These are phyloP conservation scores for Suillus hirtellus DNA, from an alignment of 768 basidiomycete genomes.

Conservation along the genomic window DNA sequence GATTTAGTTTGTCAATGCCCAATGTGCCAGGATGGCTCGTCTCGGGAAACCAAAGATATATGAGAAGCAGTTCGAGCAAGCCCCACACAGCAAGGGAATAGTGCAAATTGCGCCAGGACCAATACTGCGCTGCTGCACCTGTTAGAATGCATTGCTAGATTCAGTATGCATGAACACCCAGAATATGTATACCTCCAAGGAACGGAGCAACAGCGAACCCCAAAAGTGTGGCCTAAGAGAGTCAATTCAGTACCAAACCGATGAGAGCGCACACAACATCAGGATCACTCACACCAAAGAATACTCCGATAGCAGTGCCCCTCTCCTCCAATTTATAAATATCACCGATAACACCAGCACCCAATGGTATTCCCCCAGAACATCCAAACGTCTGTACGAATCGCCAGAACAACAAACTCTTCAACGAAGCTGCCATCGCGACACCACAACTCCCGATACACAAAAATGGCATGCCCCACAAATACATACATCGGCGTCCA, in stretches of 20 bases:
- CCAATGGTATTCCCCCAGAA: slow-evolving; percentile 56
- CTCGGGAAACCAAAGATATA: slow-evolving; percentile 58
- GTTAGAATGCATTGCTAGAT: background rate
- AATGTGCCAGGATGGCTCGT: slow-evolving; percentile 62
- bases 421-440: slow-evolving; percentile 43
- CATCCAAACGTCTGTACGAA: slow-evolving; percentile 68
- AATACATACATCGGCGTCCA: slow-evolving; percentile 63
- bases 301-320: slow-evolving; percentile 59
- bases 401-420: slow-evolving; percentile 57
- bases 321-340: slow-evolving; percentile 67
- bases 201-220: slow-evolving; percentile 65
- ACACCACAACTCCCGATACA: slow-evolving; percentile 63
- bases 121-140: slow-evolving; percentile 56
- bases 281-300: slow-evolving; percentile 44
- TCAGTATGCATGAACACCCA: background rate
- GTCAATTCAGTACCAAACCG: background rate
- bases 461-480: slow-evolving; percentile 58
- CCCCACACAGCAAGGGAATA: slow-evolving; percentile 42
- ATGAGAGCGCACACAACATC: slow-evolving; percentile 13
- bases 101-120: slow-evolving; percentile 69
- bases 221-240: slow-evolving; percentile 44
- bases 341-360: slow-evolving; percentile 62
- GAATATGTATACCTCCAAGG: slow-evolving; percentile 43
- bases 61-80: slow-evolving; percentile 38
- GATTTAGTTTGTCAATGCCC: slow-evolving; percentile 49